Percentiles rank a stretch among this genome's conserved stretches.
Evolutionary conservation across 2,329 filamentous ascomycete species (phyloP).

Genomic region (Cercospora nicotianae): DNA sequence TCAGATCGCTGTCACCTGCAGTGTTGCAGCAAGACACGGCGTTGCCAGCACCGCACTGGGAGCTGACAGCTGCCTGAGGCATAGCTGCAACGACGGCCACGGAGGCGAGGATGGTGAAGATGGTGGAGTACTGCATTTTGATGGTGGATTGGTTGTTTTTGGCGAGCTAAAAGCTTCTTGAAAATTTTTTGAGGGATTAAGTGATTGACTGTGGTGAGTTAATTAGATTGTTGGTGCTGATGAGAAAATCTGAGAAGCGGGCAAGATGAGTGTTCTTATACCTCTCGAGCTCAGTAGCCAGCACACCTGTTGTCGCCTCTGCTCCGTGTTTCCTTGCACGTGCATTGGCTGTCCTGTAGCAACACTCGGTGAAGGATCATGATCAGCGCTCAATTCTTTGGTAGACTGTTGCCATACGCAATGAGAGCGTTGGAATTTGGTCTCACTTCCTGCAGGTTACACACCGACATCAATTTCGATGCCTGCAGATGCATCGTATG

Average conservation of each 20-base stretch:
- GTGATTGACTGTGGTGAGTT: slow-evolving; percentile 17
- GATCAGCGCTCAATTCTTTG: not conserved
- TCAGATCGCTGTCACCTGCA: slow-evolving; percentile 5
- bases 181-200: slow-evolving; percentile 13
- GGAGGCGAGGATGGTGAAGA: slow-evolving; percentile 24
- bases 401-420: not conserved
- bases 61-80: not conserved
- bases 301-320: not conserved
- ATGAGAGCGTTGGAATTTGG: not conserved
- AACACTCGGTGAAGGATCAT: not conserved
- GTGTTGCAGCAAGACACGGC: slow-evolving; percentile 23
- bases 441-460: not conserved
- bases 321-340: not conserved
- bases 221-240: slow-evolving; percentile 22
- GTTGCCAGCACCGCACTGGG: slow-evolving; percentile 4
- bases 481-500: not conserved
- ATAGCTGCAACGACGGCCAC: slow-evolving; percentile 17
- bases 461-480: not conserved
- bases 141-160: slow-evolving; percentile 12
- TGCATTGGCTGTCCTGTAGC: not conserved
- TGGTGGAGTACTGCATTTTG: slow-evolving; percentile 28
- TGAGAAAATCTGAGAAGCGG: slow-evolving; percentile 8
- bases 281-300: not conserved
- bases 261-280: slow-evolving; percentile 21
- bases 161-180: slow-evolving; percentile 14